Percentiles rank a stretch among this genome's conserved stretches.
These are phyloP conservation scores for Aristolochia californica DNA, from an alignment of 164 flowering plant genomes.

Conservation along the genomic window DNA sequence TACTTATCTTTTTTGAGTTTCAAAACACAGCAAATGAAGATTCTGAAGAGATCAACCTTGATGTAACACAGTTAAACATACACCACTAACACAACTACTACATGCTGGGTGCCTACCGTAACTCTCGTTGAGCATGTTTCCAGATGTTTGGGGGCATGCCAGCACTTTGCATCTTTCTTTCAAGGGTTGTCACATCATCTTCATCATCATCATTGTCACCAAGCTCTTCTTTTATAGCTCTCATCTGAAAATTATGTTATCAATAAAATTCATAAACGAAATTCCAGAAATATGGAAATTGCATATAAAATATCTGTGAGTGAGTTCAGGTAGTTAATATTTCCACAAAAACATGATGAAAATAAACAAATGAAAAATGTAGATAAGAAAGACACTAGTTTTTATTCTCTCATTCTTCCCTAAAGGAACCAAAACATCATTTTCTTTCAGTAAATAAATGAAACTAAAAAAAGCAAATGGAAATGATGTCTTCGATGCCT, in stretches of 20 bases:
- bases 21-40: not conserved
- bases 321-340: too few relatives aligned
- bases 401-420: too few relatives aligned
- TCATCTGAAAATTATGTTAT: slow-evolving; percentile 47
- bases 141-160: slow-evolving; percentile 93
- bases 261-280: too few relatives aligned
- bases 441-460: too few relatives aligned
- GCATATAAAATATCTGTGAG: too few relatives aligned
- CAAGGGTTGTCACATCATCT: slow-evolving; percentile 84
- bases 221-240: slow-evolving; percentile 99
- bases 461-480: too few relatives aligned
- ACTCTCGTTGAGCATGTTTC: slow-evolving; percentile 98
- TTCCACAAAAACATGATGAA: too few relatives aligned
- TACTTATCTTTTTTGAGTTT: not conserved
- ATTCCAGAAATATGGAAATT: too few relatives aligned
- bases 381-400: too few relatives aligned
- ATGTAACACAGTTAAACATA: not conserved
- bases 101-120: slow-evolving; percentile 44
- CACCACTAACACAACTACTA: not conserved
- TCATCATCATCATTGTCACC: slow-evolving; percentile 99
- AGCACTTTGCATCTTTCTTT: slow-evolving; percentile 91
- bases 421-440: too few relatives aligned
- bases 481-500: too few relatives aligned
- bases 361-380: too few relatives aligned
- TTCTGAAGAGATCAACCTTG: not conserved